A percentile compares a stretch with the other conserved stretches of the same genome.
Conservation (phyloP, 495 filamentous ascomycete species). For the Neurospora sp. region DNA sequence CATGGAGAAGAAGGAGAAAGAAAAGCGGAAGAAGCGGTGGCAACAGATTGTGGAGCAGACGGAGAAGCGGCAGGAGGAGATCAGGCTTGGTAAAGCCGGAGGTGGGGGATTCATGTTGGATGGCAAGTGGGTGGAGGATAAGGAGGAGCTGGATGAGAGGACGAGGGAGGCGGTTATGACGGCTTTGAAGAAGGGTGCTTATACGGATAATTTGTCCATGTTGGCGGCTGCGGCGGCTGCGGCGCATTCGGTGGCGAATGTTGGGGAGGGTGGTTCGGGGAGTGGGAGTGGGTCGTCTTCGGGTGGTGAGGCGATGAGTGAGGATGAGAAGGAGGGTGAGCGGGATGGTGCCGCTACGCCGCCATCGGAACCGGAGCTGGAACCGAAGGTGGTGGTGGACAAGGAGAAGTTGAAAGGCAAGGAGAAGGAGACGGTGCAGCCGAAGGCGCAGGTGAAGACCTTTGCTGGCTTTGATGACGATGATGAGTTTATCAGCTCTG, state of each 20-base stretch:
- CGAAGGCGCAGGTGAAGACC: slow-evolving; percentile 22
- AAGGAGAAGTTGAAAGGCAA: slow-evolving; percentile 1
- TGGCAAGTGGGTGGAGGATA: slow-evolving; percentile 88
- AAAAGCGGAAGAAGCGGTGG: slow-evolving; percentile 70
- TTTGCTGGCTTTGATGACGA: slow-evolving; percentile 89
- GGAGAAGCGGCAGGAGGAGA: slow-evolving; percentile 70
- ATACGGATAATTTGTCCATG: slow-evolving; percentile 36
- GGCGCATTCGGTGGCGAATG: not conserved
- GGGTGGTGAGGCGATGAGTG: slow-evolving; percentile 16
- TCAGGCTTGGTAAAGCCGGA: slow-evolving; percentile 54
- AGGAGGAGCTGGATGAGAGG: slow-evolving; percentile 73
- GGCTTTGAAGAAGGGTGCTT: slow-evolving; percentile 61
- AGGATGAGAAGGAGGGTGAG: slow-evolving; percentile 24
- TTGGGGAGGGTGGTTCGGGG: slow-evolving; percentile 21
- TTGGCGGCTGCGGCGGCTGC: slow-evolving; percentile 7
- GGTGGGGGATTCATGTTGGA: slow-evolving; percentile 44
- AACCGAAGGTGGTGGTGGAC: slow-evolving; percentile 1
- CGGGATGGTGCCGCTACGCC: slow-evolving; percentile 23
- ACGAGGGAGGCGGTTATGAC: slow-evolving; percentile 72
- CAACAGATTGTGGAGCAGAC: slow-evolving; percentile 73
- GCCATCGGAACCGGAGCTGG: slow-evolving; percentile 21
- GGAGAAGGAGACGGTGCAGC: slow-evolving; percentile 35
- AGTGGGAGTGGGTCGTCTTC: slow-evolving; percentile 29
- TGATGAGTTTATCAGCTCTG: slow-evolving; percentile 77
- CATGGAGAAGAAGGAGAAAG: slow-evolving; percentile 88